phyloP scores from a whole-genome alignment of 805 yeast species.

The Starmera pachycereana region DNA sequence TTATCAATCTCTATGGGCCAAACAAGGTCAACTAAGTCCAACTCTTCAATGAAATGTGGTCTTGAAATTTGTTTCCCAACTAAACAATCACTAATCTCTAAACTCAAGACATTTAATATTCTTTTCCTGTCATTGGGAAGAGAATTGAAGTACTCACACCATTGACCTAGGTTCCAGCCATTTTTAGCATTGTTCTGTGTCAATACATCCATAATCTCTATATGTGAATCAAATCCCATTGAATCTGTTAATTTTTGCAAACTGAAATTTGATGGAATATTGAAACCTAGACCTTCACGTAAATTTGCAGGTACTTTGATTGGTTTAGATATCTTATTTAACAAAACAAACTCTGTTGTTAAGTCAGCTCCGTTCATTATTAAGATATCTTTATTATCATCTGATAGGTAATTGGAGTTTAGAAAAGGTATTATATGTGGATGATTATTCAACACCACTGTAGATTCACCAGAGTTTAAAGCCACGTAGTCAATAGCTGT shows the following conservation, averaged over 20 bases:
- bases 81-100: conserved; percentile 58
- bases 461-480: conserved; percentile 56
- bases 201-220: conserved; percentile 85
- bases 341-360: conserved; percentile 25
- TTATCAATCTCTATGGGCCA: conserved; percentile 34
- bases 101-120: conserved; percentile 68
- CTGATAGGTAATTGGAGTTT: conserved; percentile 5
- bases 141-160: conserved; percentile 62
- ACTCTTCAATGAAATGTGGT: conserved; percentile 53
- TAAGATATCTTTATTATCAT: conserved; percentile 10
- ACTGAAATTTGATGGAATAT: conserved; percentile 45
- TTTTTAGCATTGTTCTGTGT: conserved; percentile 54
- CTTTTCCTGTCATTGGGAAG: conserved; percentile 42
- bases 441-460: conserved; percentile 45
- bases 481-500: conserved; percentile 70
- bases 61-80: conserved; percentile 38
- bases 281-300: conserved; percentile 31
- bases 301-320: conserved; percentile 29
- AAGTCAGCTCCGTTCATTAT: conserved; percentile 24
- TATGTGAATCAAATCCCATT: conserved; percentile 51
- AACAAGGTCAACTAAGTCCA: conserved; percentile 60
- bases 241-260: conserved; percentile 44
- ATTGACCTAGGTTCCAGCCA: conserved; percentile 55
- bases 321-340: conserved; percentile 31
- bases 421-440: conserved; percentile 34